Evolutionary conservation across 192 early-diverging fungal genomes (phyloP).

Genomic region (Pecoramyces ruminantium): DNA sequence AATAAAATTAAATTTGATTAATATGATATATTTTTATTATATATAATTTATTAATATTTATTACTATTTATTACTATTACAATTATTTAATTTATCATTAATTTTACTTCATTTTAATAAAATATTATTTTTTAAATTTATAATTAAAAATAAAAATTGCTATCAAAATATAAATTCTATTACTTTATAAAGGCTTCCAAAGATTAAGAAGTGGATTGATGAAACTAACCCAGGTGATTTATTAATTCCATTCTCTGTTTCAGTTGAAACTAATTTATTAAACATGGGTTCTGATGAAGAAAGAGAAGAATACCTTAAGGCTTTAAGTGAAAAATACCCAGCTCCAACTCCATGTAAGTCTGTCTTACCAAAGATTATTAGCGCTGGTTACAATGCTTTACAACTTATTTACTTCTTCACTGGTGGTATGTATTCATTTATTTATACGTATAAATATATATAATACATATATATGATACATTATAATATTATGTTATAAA

Average conservation of each 20-base stretch:
- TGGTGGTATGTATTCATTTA: neutral
- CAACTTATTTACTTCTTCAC: slow-evolving; percentile 62
- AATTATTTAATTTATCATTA: no score
- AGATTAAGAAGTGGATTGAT: slow-evolving; percentile 88
- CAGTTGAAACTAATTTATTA: slow-evolving; percentile 51
- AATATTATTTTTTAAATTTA: no score
- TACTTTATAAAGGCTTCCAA: slow-evolving; percentile 35
- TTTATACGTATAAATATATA: neutral
- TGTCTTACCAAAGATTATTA: slow-evolving; percentile 76
- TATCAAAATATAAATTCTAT: no score
- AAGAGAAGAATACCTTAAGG: slow-evolving; percentile 39
- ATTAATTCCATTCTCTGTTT: slow-evolving; percentile 81
- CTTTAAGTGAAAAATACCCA: slow-evolving; percentile 35
- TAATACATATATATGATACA: no score
- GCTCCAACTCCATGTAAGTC: slow-evolving; percentile 16
- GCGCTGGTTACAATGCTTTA: slow-evolving; percentile 75
- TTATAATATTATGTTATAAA: no score
- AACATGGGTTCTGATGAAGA: slow-evolving; percentile 30
- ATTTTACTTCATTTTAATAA: no score
- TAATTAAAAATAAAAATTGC: no score
- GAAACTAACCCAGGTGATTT: slow-evolving; percentile 53
- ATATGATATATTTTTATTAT: no score
- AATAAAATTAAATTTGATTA: no score
- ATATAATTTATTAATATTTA: no score
- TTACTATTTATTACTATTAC: no score